phyloP scores from a whole-genome alignment of 805 yeast species.

The Saturnispora galanensis region DNA sequence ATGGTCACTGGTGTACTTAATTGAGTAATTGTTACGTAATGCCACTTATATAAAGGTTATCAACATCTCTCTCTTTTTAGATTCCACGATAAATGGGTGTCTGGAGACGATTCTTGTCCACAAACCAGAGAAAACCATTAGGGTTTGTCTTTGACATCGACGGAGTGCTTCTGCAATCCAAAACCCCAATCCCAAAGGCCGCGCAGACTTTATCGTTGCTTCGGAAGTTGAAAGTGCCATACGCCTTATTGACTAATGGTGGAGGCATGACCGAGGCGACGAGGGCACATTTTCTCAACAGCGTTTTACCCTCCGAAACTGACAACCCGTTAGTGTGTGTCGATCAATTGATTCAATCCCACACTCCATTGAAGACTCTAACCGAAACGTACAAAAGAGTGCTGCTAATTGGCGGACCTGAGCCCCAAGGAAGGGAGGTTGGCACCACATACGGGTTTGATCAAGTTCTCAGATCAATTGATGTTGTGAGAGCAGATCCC shows the following conservation, averaged over 20 bases:
- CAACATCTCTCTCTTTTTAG: too few species aligned
- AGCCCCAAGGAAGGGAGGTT: slow-evolving; percentile 64
- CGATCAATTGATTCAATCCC: slow-evolving; percentile 71
- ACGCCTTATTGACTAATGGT: slow-evolving; percentile 80
- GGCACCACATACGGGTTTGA: slow-evolving; percentile 71
- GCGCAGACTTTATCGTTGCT: slow-evolving; percentile 40
- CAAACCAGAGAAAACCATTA: slow-evolving; percentile 6
- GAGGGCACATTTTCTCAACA: slow-evolving; percentile 46
- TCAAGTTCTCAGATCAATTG: slow-evolving; percentile 64
- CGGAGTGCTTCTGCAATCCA: slow-evolving; percentile 77
- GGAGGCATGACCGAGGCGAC: slow-evolving; percentile 49
- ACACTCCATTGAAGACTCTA: slow-evolving; percentile 69
- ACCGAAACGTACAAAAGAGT: slow-evolving; percentile 46
- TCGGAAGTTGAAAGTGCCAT: slow-evolving; percentile 52
- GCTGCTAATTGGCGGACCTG: slow-evolving; percentile 72
- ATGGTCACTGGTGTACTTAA: slow-evolving; percentile 77
- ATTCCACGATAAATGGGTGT: too few species aligned
- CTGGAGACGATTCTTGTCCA: too few species aligned
- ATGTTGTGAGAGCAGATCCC: slow-evolving; percentile 48
- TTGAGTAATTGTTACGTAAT: slow-evolving; percentile 32
- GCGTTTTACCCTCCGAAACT: slow-evolving; percentile 25
- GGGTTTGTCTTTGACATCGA: slow-evolving; percentile 49
- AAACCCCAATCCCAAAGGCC: slow-evolving; percentile 57
- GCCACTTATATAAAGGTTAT: too few species aligned
- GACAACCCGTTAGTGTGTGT: slow-evolving; percentile 37